Evolutionary conservation across 495 filamentous ascomycete species (phyloP), one percentile per base, ranked within the genome.

Genomic region (Xylaria venustula): DNA sequence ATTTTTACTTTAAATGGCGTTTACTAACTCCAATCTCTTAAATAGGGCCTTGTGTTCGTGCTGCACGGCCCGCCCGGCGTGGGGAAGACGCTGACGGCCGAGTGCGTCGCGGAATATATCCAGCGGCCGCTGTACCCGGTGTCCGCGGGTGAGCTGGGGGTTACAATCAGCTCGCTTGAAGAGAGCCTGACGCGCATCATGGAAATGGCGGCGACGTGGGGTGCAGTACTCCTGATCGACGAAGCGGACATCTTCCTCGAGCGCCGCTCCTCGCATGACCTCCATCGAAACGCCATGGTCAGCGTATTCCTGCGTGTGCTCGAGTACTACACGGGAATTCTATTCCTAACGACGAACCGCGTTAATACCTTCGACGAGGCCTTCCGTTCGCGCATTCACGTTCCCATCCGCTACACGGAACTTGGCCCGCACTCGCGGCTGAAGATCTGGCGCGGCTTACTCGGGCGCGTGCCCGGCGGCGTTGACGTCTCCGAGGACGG

Each of bases 41-140:
- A n/a, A n/a, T n/a, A n/a, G n/a, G n/a, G n/a, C n/a, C n/a, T n/a
- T n/a, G n/a, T n/a, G n/a, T 34, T 34, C 30, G 5, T 34, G 11
- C 30, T 34, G 30, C 30, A 34, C 11, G 30, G 30, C 5, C 30
- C 5, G 5, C 30, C 30, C 11, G 30, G 30, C 12, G 71, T 74
- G 0, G 75, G 75, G 44, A 78, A 78, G 65, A 77, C 75, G 2
- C 56, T 76, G 19, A 76, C 73, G 7, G 74, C 69, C 12, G 69
- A 80, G 53, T 75, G 72, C n/a, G 73, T 85, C 7, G 83, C 85
- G 0, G 82, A 85, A 61, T 64, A 75, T 32, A 74, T 76, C 9
- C 58, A 78, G 32, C 74, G 74, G n/a, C 84, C 85, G 12, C 73
- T 88, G 0, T 82, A 80, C 63, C 68, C 71, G 22, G 76, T 88